phyloP scores from a whole-genome alignment of 306 rosid genomes.

The Inga oerstediana region DNA sequence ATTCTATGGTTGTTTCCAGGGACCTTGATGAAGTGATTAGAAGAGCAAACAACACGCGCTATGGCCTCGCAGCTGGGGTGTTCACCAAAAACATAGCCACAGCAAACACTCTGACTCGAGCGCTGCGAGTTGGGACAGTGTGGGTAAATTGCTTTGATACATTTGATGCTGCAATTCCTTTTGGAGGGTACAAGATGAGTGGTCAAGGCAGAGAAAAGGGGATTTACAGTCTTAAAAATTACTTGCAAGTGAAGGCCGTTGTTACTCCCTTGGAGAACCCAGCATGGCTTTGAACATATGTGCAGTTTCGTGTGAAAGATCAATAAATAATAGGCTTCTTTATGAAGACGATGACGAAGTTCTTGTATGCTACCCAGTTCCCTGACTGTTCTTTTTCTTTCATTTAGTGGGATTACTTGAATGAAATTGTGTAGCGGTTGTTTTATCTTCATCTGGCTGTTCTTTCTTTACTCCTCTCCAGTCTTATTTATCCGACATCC shows the following conservation, averaged over 20 bases:
- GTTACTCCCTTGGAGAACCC: constrained; percentile 73
- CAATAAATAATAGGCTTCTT: constrained; percentile 33
- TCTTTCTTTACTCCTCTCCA: not conserved
- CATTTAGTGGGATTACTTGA: not conserved
- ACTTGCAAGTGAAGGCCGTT: constrained; percentile 96
- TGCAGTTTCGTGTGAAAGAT: constrained; percentile 6
- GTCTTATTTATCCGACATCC: not conserved
- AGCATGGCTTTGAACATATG: constrained; percentile 71
- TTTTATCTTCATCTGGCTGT: not conserved
- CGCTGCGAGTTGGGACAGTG: constrained; percentile 76
- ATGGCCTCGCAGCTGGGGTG: constrained; percentile 92
- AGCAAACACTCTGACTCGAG: constrained; percentile 73
- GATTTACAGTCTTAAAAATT: constrained; percentile 68
- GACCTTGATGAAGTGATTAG: constrained; percentile 69
- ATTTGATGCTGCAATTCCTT: constrained; percentile 92
- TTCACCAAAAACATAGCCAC: constrained; percentile 73
- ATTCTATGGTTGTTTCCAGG: constrained; percentile 46
- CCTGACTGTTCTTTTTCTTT: not conserved
- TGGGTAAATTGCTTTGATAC: constrained; percentile 82
- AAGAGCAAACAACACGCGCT: constrained; percentile 68
- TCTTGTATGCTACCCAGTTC: not conserved
- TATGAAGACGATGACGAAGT: constrained; percentile 33
- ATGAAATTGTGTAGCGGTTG: not conserved
- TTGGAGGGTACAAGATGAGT: constrained; percentile 96
- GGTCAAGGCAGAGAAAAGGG: constrained; percentile 96